phyloP scores from a whole-genome alignment of 495 filamentous ascomycete genomes.

The Neurospora sp. region DNA sequence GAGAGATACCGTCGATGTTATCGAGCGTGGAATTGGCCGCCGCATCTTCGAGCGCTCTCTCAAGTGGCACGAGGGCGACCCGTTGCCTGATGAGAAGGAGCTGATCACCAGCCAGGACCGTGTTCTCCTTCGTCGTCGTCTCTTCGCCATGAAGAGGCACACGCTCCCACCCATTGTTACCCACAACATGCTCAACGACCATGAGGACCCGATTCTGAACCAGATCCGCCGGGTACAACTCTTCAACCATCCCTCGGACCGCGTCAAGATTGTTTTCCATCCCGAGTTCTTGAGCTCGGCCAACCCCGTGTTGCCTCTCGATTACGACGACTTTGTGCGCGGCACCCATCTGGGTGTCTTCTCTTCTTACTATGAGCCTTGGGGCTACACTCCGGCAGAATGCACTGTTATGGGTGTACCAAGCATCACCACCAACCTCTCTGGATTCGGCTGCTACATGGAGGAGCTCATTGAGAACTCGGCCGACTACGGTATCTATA shows the following conservation, averaged over 20 bases:
- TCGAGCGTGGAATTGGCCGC: slow-evolving; percentile 82
- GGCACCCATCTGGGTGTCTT: slow-evolving; percentile 94
- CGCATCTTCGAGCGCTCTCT: slow-evolving; percentile 89
- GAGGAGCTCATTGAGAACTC: slow-evolving; percentile 98
- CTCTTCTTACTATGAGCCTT: slow-evolving; percentile 96
- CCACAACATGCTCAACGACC: slow-evolving; percentile 97
- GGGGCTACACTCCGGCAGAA: slow-evolving; percentile 97
- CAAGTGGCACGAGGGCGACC: slow-evolving; percentile 87
- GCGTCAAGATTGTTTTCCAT: slow-evolving; percentile 96
- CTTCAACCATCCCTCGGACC: slow-evolving; percentile 90
- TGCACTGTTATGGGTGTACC: slow-evolving; percentile 99
- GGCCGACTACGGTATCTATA: slow-evolving; percentile 96
- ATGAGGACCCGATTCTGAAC: slow-evolving; percentile 88
- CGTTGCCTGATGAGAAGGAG: slow-evolving; percentile 91
- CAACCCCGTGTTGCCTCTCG: slow-evolving; percentile 87
- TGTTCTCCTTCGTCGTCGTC: slow-evolving; percentile 78
- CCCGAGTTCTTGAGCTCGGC: slow-evolving; percentile 94
- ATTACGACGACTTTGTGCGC: slow-evolving; percentile 98
- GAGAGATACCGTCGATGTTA: slow-evolving; percentile 79
- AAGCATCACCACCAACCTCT: slow-evolving; percentile 95
- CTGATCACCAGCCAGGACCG: slow-evolving; percentile 84
- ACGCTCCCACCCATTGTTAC: slow-evolving; percentile 89
- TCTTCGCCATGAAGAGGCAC: slow-evolving; percentile 94
- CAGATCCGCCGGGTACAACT: slow-evolving; percentile 93
- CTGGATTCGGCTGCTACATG: slow-evolving; percentile 98